A percentile compares a stretch with the other conserved stretches of the same genome.
Evolutionary conservation across 2,329 filamentous ascomycete species (phyloP).

Genomic region (Tolypocladium sp.): DNA sequence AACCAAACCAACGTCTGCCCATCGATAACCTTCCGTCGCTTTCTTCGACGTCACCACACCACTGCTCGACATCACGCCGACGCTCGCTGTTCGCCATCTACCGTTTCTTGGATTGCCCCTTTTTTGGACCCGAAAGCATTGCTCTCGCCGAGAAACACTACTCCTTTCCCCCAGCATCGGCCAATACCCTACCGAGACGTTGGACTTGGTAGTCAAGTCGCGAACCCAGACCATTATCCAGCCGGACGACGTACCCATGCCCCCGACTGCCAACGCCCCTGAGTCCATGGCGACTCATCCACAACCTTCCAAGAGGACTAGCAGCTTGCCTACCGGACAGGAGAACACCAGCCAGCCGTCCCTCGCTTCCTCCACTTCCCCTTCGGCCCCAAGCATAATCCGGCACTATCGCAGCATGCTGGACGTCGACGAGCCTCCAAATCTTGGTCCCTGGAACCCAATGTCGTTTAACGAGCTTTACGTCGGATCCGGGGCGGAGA

Average conservation of each 20-base stretch:
- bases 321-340: constrained; percentile 15
- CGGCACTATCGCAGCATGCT: constrained; percentile 44
- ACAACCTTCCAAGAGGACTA: constrained; percentile 21
- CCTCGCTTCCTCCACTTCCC: constrained; percentile 2
- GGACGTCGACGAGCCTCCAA: constrained; percentile 39
- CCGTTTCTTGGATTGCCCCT: constrained; percentile 32
- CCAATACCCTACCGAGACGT: constrained; percentile 9
- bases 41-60: constrained; percentile 13
- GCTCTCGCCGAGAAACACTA: constrained; percentile 12
- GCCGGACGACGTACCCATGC: constrained; percentile 25
- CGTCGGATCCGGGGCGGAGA: constrained; percentile 15
- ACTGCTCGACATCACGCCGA: constrained; percentile 20
- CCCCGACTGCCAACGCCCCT: constrained; percentile 7
- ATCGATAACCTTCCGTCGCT: constrained; percentile 4
- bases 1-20: neutral
- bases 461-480: constrained; percentile 40
- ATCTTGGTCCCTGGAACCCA: constrained; percentile 30
- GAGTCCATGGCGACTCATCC: constrained; percentile 7
- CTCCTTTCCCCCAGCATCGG: neutral
- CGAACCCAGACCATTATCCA: constrained; percentile 38
- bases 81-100: constrained; percentile 34
- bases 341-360: constrained; percentile 5
- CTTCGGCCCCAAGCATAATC: constrained; percentile 8
- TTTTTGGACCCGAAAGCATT: constrained; percentile 22
- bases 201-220: constrained; percentile 20